Conservation (phyloP, 768 basidiomycete species). For the Paxillus ammoniavirescens region DNA sequence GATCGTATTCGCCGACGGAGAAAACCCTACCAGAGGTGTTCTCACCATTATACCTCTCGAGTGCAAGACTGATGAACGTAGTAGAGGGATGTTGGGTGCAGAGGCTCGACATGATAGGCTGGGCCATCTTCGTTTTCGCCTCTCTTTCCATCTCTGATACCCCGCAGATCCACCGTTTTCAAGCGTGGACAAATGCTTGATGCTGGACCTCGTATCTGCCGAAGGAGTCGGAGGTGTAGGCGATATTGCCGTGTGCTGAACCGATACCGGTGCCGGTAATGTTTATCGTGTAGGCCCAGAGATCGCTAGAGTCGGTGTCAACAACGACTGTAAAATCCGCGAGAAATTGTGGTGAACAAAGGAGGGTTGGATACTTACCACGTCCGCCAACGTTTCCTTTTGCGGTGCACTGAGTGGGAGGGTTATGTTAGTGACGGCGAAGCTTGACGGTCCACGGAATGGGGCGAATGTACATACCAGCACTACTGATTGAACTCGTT, state of each 20-base stretch:
- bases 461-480: slow-evolving; percentile 19
- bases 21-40: slow-evolving; percentile 40
- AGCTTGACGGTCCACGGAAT: too few species aligned
- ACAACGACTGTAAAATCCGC: slow-evolving; percentile 28
- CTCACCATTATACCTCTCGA: slow-evolving; percentile 41
- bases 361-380: slow-evolving; percentile 10
- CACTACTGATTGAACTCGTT: slow-evolving; percentile 22
- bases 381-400: slow-evolving; percentile 29
- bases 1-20: slow-evolving; percentile 42
- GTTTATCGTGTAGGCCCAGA: slow-evolving; percentile 29
- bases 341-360: background rate
- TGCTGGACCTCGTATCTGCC: slow-evolving; percentile 31
- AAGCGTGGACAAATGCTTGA: slow-evolving; percentile 26
- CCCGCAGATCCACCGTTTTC: slow-evolving; percentile 14
- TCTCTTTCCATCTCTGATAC: slow-evolving; percentile 22
- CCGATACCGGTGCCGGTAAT: slow-evolving; percentile 36
- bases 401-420: slow-evolving; percentile 23
- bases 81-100: slow-evolving; percentile 33
- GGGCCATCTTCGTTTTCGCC: slow-evolving; percentile 10
- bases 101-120: slow-evolving; percentile 39
- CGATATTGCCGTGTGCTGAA: slow-evolving; percentile 34
- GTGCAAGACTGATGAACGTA: slow-evolving; percentile 41
- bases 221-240: slow-evolving; percentile 34
- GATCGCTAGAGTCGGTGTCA: slow-evolving; percentile 32
- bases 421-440: background rate